These are phyloP conservation scores for Pseudonitzschia delicatissima DNA, from an alignment of 108 stramenopile genomes.

Conservation along the genomic window DNA sequence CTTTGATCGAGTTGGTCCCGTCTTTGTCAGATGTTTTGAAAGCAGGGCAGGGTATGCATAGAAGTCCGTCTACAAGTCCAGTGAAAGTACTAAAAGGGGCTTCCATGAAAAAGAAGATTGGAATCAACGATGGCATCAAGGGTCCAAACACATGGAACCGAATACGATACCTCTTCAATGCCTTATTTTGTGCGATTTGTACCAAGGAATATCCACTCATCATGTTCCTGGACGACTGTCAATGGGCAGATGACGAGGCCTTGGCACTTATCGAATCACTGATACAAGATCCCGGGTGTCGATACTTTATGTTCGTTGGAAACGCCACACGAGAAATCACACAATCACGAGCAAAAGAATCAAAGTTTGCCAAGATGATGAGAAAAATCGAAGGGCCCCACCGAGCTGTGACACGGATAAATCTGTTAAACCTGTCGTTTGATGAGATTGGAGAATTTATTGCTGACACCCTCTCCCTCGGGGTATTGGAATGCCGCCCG, in stretches of 20 bases:
- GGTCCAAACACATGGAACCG: conserved; percentile 23
- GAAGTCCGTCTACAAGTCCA: too few relatives aligned
- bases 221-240: conserved; percentile 39
- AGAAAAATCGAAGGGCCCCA: neutral
- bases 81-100: neutral
- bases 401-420: conserved; percentile 17
- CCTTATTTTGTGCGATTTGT: conserved; percentile 21
- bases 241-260: conserved; percentile 33
- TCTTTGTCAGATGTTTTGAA: conserved; percentile 10
- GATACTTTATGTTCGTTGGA: conserved; percentile 29
- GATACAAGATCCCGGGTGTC: conserved; percentile 12
- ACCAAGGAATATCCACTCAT: conserved; percentile 20
- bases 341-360: neutral
- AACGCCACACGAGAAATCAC: conserved; percentile 11
- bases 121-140: neutral
- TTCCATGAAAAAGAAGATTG: neutral
- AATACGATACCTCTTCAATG: conserved; percentile 21
- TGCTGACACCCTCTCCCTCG: conserved; percentile 23
- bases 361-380: conserved; percentile 13
- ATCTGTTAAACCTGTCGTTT: conserved; percentile 20
- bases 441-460: conserved; percentile 23
- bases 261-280: conserved; percentile 19
- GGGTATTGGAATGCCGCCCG: neutral
- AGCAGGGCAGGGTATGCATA: neutral
- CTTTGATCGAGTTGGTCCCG: conserved; percentile 19